These are phyloP conservation scores for Mercurialis annua DNA, from an alignment of 345 rosid species.

Conservation along the genomic window DNA sequence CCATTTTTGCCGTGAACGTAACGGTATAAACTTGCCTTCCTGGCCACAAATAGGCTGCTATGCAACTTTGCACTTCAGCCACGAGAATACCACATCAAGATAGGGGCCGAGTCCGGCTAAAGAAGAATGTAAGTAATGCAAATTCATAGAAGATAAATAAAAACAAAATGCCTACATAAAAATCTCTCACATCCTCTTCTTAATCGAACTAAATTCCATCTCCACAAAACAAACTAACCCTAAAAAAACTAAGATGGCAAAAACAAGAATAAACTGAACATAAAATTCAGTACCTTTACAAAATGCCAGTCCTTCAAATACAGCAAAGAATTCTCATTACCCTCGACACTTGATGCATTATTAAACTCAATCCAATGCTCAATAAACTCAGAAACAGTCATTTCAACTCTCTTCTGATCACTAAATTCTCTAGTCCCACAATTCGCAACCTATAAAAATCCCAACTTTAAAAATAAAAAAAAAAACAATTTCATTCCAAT, in stretches of 20 bases:
- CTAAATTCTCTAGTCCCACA: conserved; percentile 72
- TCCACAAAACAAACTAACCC: neutral
- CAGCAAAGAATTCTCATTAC: conserved; percentile 38
- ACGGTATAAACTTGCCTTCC: too few relatives aligned
- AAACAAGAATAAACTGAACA: conserved; percentile 2
- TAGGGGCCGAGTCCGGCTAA: too few relatives aligned
- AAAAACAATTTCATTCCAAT: too few relatives aligned
- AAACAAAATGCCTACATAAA: too few relatives aligned
- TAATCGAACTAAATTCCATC: neutral
- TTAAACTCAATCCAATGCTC: conserved; percentile 44
- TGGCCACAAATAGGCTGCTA: too few relatives aligned
- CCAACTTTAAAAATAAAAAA: neutral
- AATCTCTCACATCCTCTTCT: too few relatives aligned
- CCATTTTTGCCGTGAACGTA: too few relatives aligned
- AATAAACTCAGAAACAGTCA: conserved; percentile 69
- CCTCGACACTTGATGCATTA: conserved; percentile 11
- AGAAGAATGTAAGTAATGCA: too few relatives aligned
- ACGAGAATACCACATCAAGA: too few relatives aligned
- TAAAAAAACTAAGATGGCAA: neutral
- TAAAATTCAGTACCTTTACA: conserved; percentile 50
- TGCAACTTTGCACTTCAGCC: too few relatives aligned
- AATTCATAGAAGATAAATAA: too few relatives aligned
- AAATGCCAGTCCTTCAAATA: conserved; percentile 98
- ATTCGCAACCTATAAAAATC: conserved; percentile 62
- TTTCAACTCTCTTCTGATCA: conserved; percentile 81